Evolutionary conservation across 345 rosid species (phyloP), one percentile per base, ranked within the genome.

Genomic region (Chamaenerion angustifolium): DNA sequence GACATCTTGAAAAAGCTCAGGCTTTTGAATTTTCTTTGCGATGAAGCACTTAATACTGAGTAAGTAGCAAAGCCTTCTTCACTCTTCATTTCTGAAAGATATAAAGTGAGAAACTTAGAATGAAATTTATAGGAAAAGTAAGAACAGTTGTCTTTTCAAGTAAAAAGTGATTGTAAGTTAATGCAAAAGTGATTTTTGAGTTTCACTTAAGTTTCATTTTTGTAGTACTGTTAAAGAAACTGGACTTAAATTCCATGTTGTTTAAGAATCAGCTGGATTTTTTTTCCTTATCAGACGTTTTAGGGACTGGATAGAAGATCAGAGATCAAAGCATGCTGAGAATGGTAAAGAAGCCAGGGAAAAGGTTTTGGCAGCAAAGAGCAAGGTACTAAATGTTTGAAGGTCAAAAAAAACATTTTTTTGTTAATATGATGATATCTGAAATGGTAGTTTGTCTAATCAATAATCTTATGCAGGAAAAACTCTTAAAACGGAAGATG

Each of bases 231-330:
- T 23, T 23, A 23, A 23, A 23, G 27, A 23, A 23, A 23, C 2
- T 23, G 5, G 27, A 23, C 27, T 23, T 5, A n/a, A 31, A 31
- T 31, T 31, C 1, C 10, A 5, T 4, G 37, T 31, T 7, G 8
- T 3, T 31, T 4, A 15, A 27, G 10, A 40, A 10, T 12, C 0
- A 12, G 37, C 15, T 16, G 7, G 11, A 51, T 10, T 37, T 48
- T 10, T 6, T 18, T 45, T 59, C 25, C 15, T 43, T 60, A 31
- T 19, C 44, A 82, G 96, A 51, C 51, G 47, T 40, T 62, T 83
- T 56, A 69, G 93, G 62, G 52, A 41, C 43, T 81, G 79, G 74
- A 86, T 90, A 64, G 83, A 76, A 12, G 69, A 68, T 31, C 76
- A 74, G 62, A 65, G 75, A 63, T 61, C 53, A 6, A 57, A 70